Evolutionary conservation across 306 rosid species (phyloP).

Genomic region (Clitoria ternatea): DNA sequence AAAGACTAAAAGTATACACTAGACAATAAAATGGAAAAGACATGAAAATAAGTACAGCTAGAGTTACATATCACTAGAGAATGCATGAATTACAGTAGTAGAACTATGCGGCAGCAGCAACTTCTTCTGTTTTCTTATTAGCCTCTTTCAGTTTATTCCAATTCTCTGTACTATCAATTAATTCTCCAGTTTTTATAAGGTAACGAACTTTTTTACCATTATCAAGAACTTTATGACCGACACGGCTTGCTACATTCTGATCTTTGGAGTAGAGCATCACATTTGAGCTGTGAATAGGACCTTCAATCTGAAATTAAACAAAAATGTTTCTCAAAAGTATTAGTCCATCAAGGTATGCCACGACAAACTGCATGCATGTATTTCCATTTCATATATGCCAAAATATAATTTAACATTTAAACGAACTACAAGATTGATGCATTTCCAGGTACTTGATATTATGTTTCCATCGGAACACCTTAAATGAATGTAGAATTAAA

Average conservation of each 20-base stretch:
- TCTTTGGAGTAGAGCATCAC: slow-evolving; percentile 96
- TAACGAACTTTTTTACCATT: slow-evolving; percentile 78
- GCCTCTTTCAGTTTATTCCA: slow-evolving; percentile 81
- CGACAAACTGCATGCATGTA: background rate
- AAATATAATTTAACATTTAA: background rate
- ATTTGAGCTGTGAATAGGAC: slow-evolving; percentile 89
- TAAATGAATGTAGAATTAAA: background rate
- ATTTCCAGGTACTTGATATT: background rate
- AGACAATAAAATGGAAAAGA: slow-evolving; percentile 12
- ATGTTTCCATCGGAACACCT: background rate
- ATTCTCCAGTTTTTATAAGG: slow-evolving; percentile 89
- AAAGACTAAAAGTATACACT: slow-evolving; percentile 17
- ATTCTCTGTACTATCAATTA: slow-evolving; percentile 61
- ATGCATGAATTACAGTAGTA: slow-evolving; percentile 20
- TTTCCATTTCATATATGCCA: background rate
- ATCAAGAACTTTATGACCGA: slow-evolving; percentile 85
- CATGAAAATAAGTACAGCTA: slow-evolving; percentile 22
- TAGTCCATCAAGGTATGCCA: background rate
- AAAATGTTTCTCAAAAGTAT: slow-evolving; percentile 11
- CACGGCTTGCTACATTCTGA: slow-evolving; percentile 83
- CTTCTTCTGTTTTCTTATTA: slow-evolving; percentile 59
- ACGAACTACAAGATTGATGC: background rate
- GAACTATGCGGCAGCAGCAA: slow-evolving; percentile 46
- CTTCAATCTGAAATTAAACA: slow-evolving; percentile 62
- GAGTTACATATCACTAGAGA: slow-evolving; percentile 37